Evolutionary conservation across 192 early-diverging fungal species (phyloP), one percentile per base, ranked within the genome.

Genomic region (Backusella westeae): DNA sequence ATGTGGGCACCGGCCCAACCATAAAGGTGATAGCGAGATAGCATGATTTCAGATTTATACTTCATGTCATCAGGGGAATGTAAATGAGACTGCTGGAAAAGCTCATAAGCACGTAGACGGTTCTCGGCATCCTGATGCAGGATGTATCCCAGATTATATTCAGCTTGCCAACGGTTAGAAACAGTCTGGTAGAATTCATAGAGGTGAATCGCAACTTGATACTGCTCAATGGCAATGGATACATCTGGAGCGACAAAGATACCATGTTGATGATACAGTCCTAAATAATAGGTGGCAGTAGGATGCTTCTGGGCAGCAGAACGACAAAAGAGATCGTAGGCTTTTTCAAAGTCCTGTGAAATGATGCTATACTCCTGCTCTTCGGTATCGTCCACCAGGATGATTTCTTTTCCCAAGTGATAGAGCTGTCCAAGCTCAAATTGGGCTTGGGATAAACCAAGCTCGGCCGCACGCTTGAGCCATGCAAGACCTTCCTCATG

Each of bases 161-260:
- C 80, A 6, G 80, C 80, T 23, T 66, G 67, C 77, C 77, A 78
- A 19, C 77, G 56, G n/a, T 56, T 34, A 8, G 34, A 6, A 46
- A 19, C 21, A 15, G 21, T 41, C 10, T 35, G 34, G 32, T 75
- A 59, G 19, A 35, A 26, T 67, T 75, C 42, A 46, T 35, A 52
- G 8, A 75, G 41, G 4, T 19, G 17, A 26, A 75, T 66, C 3
- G 77, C 56, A 21, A 74, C 34, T 39, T 73, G 75, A 36, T 73
- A 81, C 38, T 75, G 73, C 29, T 78, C 75, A 21, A 76, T 59
- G 21, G 80, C 71, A 5, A 73, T 71, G 14, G 39, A 68, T 9
- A 77, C 15, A 63, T 86, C 69, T 34, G 72, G 38, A 23, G 39
- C 35, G 21, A 87, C 86, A 65, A 78, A 75, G 3, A 78, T 78